A percentile compares a stretch with the other conserved stretches of the same genome.
Evolutionary conservation across 768 basidiomycete genomes (phyloP).

Genomic region (Sarcomyxa edulis): DNA sequence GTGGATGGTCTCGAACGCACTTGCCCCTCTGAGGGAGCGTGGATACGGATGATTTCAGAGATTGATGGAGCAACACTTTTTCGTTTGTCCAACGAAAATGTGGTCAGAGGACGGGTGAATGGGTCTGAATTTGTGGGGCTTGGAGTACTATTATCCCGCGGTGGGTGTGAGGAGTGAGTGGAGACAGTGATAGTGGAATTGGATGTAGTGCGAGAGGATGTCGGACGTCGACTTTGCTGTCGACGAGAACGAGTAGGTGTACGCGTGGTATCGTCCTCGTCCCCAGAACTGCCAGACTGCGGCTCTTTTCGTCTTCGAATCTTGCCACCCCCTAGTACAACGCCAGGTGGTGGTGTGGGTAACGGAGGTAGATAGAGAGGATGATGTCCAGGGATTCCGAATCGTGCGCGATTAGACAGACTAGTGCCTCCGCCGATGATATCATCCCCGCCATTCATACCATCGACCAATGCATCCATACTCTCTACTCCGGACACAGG

Average conservation of each 20-base stretch:
- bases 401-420: conserved; percentile 44
- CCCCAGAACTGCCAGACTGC: conserved; percentile 44
- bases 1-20: conserved; percentile 40
- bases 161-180: conserved; percentile 13
- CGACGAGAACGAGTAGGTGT: conserved; percentile 29
- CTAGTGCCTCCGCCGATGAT: conserved; percentile 43
- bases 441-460: conserved; percentile 65
- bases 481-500: conserved; percentile 77
- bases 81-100: conserved; percentile 23
- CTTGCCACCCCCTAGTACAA: conserved; percentile 58
- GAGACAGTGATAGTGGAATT: conserved; percentile 13
- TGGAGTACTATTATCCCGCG: conserved; percentile 8
- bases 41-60: conserved; percentile 80
- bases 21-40: conserved; percentile 60
- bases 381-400: conserved; percentile 57
- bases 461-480: conserved; percentile 86
- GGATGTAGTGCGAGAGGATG: conserved; percentile 22
- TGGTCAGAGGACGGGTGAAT: conserved; percentile 12
- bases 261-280: conserved; percentile 41
- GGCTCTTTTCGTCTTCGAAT: conserved; percentile 20
- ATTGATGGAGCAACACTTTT: conserved; percentile 72
- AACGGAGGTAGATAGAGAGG: conserved; percentile 80
- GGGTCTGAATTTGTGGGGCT: conserved; percentile 8
- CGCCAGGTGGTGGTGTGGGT: conserved; percentile 77
- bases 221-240: conserved; percentile 23